Percentiles rank a stretch among this genome's conserved stretches.
These are phyloP conservation scores for Secale cereale DNA, from an alignment of 176 grass and related monocot species.

Conservation along the genomic window DNA sequence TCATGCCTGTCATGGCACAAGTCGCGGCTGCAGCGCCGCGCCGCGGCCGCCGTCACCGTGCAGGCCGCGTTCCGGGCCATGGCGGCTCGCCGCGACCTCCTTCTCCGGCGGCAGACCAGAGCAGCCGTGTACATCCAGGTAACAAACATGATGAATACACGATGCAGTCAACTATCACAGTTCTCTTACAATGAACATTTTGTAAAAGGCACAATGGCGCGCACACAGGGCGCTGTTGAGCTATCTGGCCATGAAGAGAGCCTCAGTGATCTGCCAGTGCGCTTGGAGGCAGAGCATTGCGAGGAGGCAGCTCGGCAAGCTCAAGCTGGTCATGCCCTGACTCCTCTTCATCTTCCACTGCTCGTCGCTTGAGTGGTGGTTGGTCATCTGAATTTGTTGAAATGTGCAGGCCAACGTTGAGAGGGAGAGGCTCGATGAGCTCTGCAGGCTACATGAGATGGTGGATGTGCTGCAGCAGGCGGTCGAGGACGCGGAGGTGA, in stretches of 20 bases:
- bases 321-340: constrained; percentile 45
- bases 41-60: constrained; percentile 33
- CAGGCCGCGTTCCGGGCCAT: constrained; percentile 36
- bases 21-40: constrained; percentile 16
- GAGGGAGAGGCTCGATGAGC: constrained; percentile 33
- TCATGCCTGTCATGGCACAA: constrained; percentile 34
- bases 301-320: constrained; percentile 41
- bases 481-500: constrained; percentile 39
- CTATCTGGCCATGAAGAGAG: constrained; percentile 41
- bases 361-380: background rate
- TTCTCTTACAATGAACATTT: background rate
- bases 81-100: constrained; percentile 48
- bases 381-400: background rate
- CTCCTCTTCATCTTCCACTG: background rate
- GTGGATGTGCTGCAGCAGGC: constrained; percentile 56
- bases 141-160: background rate
- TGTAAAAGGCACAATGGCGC: constrained; percentile 56
- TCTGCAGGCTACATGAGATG: constrained; percentile 45
- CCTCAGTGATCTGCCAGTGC: constrained; percentile 45
- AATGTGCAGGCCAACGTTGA: constrained; percentile 39
- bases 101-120: constrained; percentile 6
- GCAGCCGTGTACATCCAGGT: constrained; percentile 66
- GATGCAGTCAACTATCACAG: background rate
- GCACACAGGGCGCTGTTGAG: constrained; percentile 6
- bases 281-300: constrained; percentile 42